phyloP scores from a whole-genome alignment of 352 stramenopile genomes.

The Phytopythium ostracodes region DNA sequence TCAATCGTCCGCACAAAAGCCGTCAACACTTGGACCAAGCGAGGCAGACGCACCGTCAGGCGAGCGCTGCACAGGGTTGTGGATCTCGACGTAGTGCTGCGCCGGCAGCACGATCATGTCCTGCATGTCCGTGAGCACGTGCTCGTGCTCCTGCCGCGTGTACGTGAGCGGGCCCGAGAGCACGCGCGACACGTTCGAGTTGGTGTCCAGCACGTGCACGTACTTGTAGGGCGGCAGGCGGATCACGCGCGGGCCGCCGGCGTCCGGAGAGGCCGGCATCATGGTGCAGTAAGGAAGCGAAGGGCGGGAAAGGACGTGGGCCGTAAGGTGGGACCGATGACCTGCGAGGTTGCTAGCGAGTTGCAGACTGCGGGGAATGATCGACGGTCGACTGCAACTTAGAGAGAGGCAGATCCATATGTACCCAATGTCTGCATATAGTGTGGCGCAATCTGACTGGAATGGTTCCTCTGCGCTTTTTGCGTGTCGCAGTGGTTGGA shows the following conservation, averaged over 20 bases:
- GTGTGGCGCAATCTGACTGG: not conserved
- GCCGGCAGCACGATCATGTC: constrained; percentile 78
- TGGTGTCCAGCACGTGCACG: constrained; percentile 81
- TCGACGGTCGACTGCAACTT: constrained; percentile 2
- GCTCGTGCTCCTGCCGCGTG: constrained; percentile 77
- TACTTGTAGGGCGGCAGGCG: constrained; percentile 80
- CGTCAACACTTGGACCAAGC: no score
- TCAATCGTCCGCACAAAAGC: no score
- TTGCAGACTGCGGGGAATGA: not conserved
- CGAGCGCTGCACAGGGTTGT: constrained; percentile 55
- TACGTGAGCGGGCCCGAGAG: constrained; percentile 73
- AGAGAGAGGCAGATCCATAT: not conserved
- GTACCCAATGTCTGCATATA: not conserved
- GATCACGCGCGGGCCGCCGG: constrained; percentile 61
- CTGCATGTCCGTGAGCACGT: constrained; percentile 51
- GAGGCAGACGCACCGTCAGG: constrained; percentile 12
- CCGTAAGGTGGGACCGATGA: not conserved
- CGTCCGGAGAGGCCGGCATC: constrained; percentile 9
- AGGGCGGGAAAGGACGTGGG: not conserved
- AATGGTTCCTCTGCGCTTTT: not conserved
- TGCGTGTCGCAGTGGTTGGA: constrained; percentile 2
- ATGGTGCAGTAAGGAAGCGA: not conserved
- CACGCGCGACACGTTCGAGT: constrained; percentile 81
- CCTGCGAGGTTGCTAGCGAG: not conserved
- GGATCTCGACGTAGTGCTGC: constrained; percentile 77